Evolutionary conservation across 1,139 yeast genomes (phyloP), one percentile per base, ranked within the genome.

Genomic region (Saccharomycopsis phalli): DNA sequence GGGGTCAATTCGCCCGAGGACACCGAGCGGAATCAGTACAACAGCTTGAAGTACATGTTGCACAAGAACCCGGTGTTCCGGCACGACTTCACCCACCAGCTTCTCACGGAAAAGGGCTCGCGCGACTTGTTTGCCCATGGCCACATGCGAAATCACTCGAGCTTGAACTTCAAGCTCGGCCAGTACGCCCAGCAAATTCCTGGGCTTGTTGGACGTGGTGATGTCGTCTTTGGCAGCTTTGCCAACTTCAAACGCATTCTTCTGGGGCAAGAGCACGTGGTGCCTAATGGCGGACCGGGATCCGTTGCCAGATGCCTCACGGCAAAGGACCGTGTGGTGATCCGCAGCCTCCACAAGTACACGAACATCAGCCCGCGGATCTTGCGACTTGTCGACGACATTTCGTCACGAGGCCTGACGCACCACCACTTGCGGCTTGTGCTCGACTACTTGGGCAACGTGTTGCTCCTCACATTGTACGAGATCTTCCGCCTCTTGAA

Each of bases 91-190:
- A 42, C 33, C 18, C 25, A 42, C 26, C 28, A 31, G 18, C 25
- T 44, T 13, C 22, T 42, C 8, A 19, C 26, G 13, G 47, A 44
- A 8, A 44, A 44, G 30, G 47, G 47, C 4, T 44, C 32, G 35
- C 27, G 33, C 26, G 47, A 44, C 14, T 42, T 37, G 21, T 42
- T 42, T 23, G 42, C 32, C 19, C 20, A 18, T 10, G 41, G 41
- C 14, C 30, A 36, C 10, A 37, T 42, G 44, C 29, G 47, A 14
- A 38, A 16, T 14, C 38, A 42, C 23, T 38, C 45, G 7, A 38
- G 44, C 25, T 29, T 42, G 20, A 44, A 44, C 34, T 44, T 44
- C 26, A 32, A 33, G 19, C 18, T 28, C 10, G 25, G 25, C 10
- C 25, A 22, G 10, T n/a, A n/a, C n/a, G n/a, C n/a, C n/a, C n/a